Percentiles rank a stretch among this genome's conserved stretches.
Evolutionary conservation across 2,329 filamentous ascomycete species (phyloP).

Genomic region (Cephalotrichum gorgonifer): DNA sequence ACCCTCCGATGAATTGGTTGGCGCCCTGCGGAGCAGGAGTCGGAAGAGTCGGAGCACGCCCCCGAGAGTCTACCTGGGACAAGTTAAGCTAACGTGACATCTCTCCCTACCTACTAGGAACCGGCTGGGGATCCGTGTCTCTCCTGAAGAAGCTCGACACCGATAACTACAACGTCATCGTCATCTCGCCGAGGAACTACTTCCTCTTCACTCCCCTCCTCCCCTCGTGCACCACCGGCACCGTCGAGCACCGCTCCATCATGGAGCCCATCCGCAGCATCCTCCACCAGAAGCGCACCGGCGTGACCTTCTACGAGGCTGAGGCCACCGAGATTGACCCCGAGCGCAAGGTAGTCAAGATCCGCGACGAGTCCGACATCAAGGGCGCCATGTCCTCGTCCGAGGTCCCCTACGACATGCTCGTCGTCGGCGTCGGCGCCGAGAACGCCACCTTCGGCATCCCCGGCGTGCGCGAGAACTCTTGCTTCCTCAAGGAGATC

Average conservation of each 20-base stretch:
- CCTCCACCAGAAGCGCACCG: constrained; percentile 84
- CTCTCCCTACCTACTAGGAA: constrained; percentile 45
- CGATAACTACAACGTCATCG: constrained; percentile 97
- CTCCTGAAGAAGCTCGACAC: constrained; percentile 98
- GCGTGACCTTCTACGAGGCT: constrained; percentile 95
- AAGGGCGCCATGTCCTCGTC: constrained; percentile 74
- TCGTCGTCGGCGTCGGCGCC: constrained; percentile 92
- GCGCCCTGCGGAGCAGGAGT: background rate
- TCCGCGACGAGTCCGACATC: constrained; percentile 87
- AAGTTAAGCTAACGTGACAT: constrained; percentile 14
- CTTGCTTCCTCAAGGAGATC: constrained; percentile 98
- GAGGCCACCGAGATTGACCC: constrained; percentile 94
- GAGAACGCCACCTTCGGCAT: constrained; percentile 99
- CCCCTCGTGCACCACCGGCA: constrained; percentile 92
- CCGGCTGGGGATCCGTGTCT: constrained; percentile 91
- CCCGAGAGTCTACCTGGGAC: too few relatives aligned
- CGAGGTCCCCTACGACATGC: constrained; percentile 94
- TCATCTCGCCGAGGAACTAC: constrained; percentile 97
- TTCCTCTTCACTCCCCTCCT: constrained; percentile 98
- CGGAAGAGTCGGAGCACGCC: too few relatives aligned
- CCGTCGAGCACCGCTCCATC: constrained; percentile 97
- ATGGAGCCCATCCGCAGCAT: constrained; percentile 99
- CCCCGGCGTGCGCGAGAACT: constrained; percentile 86
- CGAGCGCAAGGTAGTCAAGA: constrained; percentile 76
- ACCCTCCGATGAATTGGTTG: background rate